Evolutionary conservation across 345 rosid species (phyloP), one percentile per base, ranked within the genome.

Genomic region (Aquilaria sinensis): DNA sequence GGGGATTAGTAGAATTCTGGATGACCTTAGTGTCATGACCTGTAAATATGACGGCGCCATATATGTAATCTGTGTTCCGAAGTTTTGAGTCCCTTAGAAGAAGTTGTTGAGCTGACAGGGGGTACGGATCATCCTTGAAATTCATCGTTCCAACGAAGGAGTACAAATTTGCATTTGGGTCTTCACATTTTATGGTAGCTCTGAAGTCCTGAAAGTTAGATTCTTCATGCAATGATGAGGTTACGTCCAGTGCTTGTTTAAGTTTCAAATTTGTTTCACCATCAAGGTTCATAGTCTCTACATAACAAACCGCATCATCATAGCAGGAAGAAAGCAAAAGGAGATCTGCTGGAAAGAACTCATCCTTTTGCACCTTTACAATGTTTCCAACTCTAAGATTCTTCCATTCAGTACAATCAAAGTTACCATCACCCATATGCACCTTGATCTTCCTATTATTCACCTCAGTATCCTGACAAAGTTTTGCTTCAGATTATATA

Each of bases 221-320:
- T 66, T 85, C 91, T 61, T 84, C 89, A 4, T 77, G 73, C 65
- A 89, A 75, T 46, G 65, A 66, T 3, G 89, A 80, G 66, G 98
- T 89, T 23, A 64, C 84, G 66, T 89, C 96, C 51, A 84, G 68
- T 62, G 87, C 96, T 77, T 92, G 93, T 69, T 87, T 89, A 9
- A 87, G 71, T 71, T 92, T 92, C 56, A 92, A 78, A 74, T 92
- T 92, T 14, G 98, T 89, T 71, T 92, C 98, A 11, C 98, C 98
- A 61, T 92, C 98, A 15, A 92, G 92, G 65, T 92, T 92, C 96
- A 84, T 92, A 49, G 98, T 92, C 82, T 89, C 98, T 16, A 92
- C 96, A 67, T 92, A 92, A 77, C 96, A 89, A 56, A 81, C 66
- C 53, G 85, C 91, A 64, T 89, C 96, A 1, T 85, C 96, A 66